Conservation (phyloP, 805 yeast genomes). For the Yarrowia bubula region DNA sequence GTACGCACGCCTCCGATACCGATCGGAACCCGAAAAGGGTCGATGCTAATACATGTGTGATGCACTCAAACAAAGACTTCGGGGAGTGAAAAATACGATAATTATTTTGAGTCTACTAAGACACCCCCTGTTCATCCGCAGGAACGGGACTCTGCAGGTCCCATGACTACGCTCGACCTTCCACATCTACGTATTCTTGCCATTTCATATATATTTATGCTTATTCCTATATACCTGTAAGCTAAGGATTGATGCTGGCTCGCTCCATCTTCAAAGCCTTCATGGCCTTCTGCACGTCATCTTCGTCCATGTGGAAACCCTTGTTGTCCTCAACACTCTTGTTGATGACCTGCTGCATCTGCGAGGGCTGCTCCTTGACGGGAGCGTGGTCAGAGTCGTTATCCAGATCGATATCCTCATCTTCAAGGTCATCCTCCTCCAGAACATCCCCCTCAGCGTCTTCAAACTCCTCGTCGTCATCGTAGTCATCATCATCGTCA, state of each 20-base stretch:
- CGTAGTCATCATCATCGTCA: slow-evolving; percentile 30
- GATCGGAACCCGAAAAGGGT: not conserved
- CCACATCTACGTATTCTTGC: not conserved
- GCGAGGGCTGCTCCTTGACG: not conserved
- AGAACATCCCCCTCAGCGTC: slow-evolving; percentile 28
- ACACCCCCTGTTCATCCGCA: too few species aligned
- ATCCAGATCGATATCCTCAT: slow-evolving; percentile 19
- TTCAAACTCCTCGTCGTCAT: slow-evolving; percentile 29
- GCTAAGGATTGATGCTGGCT: slow-evolving; percentile 7
- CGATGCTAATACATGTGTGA: not conserved
- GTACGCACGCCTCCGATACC: too few species aligned
- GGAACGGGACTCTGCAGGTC: not conserved
- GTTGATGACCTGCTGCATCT: slow-evolving; percentile 19
- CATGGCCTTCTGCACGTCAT: slow-evolving; percentile 5
- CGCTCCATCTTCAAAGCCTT: slow-evolving; percentile 18
- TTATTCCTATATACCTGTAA: not conserved
- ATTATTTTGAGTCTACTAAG: too few species aligned
- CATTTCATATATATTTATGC: not conserved
- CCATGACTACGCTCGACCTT: not conserved
- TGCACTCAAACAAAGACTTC: not conserved
- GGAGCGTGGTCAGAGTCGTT: slow-evolving; percentile 22
- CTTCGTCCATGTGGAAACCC: not conserved
- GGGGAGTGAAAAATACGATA: slow-evolving; percentile 4
- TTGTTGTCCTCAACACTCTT: slow-evolving; percentile 9
- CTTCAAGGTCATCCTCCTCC: slow-evolving; percentile 27